A percentile compares a stretch with the other conserved stretches of the same genome.
Evolutionary conservation across 2,329 filamentous ascomycete species (phyloP).

Genomic region (Hymenoscyphus repandus): DNA sequence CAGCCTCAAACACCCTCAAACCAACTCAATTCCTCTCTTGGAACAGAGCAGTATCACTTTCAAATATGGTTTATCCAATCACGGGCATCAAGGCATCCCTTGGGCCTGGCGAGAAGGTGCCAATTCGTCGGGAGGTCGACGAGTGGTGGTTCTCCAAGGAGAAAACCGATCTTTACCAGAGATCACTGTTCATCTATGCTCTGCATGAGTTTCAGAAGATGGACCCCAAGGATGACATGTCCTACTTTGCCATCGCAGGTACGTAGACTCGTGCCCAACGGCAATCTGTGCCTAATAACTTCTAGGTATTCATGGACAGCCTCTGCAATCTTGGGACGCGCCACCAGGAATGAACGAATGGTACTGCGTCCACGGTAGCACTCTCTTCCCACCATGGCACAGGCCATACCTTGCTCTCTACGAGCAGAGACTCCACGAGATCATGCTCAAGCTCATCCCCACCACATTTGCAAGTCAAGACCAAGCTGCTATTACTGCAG

Average conservation of each 20-base stretch:
- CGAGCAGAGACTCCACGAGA: slow-evolving; percentile 38
- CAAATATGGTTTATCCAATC: slow-evolving; percentile 9
- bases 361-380: slow-evolving; percentile 73
- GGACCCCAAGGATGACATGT: slow-evolving; percentile 10
- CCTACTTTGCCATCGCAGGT: slow-evolving; percentile 17
- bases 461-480: slow-evolving; percentile 11
- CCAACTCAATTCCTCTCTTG: background rate
- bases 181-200: slow-evolving; percentile 16
- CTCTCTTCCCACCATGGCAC: slow-evolving; percentile 44
- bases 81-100: slow-evolving; percentile 14
- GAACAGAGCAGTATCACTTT: background rate
- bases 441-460: slow-evolving; percentile 15
- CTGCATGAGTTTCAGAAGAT: slow-evolving; percentile 13
- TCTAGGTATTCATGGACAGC: slow-evolving; percentile 15
- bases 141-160: slow-evolving; percentile 17
- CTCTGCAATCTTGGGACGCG: slow-evolving; percentile 13
- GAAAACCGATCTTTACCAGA: slow-evolving; percentile 13
- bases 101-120: slow-evolving; percentile 11
- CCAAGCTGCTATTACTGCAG: slow-evolving; percentile 19
- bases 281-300: background rate
- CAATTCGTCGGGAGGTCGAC: slow-evolving; percentile 16
- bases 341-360: slow-evolving; percentile 36
- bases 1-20: background rate
- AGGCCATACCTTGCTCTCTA: slow-evolving; percentile 48
- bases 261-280: background rate